Conservation (phyloP, 2,329 filamentous ascomycete species). For the Ascochyta fabae region DNA sequence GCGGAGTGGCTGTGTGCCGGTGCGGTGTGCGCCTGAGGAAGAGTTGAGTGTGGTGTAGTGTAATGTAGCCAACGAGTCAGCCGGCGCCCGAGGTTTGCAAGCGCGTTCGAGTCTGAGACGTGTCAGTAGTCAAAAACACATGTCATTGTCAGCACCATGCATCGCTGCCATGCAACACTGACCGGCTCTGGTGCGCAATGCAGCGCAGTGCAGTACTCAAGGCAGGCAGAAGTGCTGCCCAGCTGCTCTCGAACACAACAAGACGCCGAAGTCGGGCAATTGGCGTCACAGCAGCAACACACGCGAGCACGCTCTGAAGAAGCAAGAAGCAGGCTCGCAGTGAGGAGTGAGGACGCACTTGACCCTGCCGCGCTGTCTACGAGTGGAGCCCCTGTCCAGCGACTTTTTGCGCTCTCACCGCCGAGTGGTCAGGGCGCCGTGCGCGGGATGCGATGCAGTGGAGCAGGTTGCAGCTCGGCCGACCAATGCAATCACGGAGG, state of each 20-base stretch:
- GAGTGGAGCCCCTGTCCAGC: conserved; percentile 17
- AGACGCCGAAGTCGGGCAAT: conserved; percentile 15
- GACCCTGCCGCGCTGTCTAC: conserved; percentile 8
- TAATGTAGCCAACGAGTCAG: not conserved
- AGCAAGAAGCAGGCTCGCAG: conserved; percentile 11
- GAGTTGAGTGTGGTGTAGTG: not conserved
- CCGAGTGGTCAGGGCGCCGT: conserved; percentile 16
- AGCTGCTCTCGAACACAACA: conserved; percentile 5
- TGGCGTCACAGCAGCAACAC: conserved; percentile 17
- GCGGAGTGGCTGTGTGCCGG: conserved; percentile 26
- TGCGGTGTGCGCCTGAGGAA: not conserved
- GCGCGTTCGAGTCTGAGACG: not conserved
- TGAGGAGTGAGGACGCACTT: conserved; percentile 6
- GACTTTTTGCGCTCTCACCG: conserved; percentile 21
- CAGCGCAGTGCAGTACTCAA: not conserved
- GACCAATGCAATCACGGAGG: too few relatives aligned
- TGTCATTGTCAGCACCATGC: too few relatives aligned
- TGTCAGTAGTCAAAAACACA: not conserved
- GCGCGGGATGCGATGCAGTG: conserved; percentile 12
- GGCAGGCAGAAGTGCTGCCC: not conserved
- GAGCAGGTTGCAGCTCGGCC: not conserved
- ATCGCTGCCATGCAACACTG: not conserved
- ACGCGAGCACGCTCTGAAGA: conserved; percentile 16
- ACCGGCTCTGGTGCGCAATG: not conserved
- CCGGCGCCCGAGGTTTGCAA: not conserved